Evolutionary conservation across 129 eudicot species (phyloP), one percentile per base, ranked within the genome.

Genomic region (Dittrichia graveolens): DNA sequence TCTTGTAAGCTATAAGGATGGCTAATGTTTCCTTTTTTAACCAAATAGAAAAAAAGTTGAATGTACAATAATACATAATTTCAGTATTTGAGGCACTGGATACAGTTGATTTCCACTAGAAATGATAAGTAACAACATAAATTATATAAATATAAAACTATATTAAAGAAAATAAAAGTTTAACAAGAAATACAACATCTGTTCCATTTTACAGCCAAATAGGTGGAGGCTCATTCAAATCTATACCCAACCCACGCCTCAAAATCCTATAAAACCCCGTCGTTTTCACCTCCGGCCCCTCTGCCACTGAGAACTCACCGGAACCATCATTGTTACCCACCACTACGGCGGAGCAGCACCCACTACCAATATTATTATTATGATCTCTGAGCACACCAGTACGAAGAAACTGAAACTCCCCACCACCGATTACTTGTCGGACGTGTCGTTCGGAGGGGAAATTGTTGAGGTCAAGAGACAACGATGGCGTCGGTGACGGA

Each of bases 151-250:
- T 55, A 24, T n/a, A 18, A 40, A 52, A 16, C 7, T 9, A 6
- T 1, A 3, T 47, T 5, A 24, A 11, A 6, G 16, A 54, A 14
- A 74, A 42, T 8, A 60, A 73, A 43, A 68, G 7, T 9, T 9
- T 52, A 15, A 41, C 40, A 9, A 31, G 8, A 48, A 12, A 42
- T 5, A 40, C 68, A 69, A 10, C 10, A 19, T 39, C 47, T 16
- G 13, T 18, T 34, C 43, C 44, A 49, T 55, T 38, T 77, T 81
- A 87, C 71, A 88, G 69, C 94, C 90, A 88, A 72, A 80, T 14
- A 0, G 90, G 94, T 10, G 94, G 94, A 15, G 94, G 94, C 67
- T 88, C 86, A 64, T 88, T 88, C 85, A 88, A 79, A 75, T 88
- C 90, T 3, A 88, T 80, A 39, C 85, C 78, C 82, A 88, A 68